These are phyloP conservation scores for Exophiala bonariae DNA, from an alignment of 2,329 filamentous ascomycete species.

Conservation along the genomic window DNA sequence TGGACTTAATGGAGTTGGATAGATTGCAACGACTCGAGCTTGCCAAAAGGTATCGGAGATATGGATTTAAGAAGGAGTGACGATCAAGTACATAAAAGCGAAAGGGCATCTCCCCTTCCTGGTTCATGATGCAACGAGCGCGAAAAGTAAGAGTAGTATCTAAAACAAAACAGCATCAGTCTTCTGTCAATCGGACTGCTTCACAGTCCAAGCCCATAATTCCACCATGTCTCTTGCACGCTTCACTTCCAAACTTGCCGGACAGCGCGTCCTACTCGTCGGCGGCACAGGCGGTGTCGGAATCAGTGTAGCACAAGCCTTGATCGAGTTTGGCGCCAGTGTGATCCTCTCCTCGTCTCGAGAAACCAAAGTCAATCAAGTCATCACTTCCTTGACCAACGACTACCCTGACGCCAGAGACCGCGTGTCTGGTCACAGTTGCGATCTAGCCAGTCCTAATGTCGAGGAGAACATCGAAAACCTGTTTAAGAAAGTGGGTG, in stretches of 20 bases:
- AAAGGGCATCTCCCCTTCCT: too few relatives aligned
- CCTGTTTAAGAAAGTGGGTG: conserved; percentile 38
- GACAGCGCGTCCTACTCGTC: conserved; percentile 54
- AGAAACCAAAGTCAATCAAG: conserved; percentile 46
- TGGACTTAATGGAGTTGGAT: too few relatives aligned
- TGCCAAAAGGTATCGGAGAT: too few relatives aligned
- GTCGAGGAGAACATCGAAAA: conserved; percentile 49
- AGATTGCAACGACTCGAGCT: too few relatives aligned
- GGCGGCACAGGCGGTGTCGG: conserved; percentile 67
- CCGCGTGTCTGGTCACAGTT: conserved; percentile 45
- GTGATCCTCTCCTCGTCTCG: conserved; percentile 64
- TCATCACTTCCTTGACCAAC: conserved; percentile 46
- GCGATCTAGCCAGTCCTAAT: conserved; percentile 48
- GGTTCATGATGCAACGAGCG: too few relatives aligned
- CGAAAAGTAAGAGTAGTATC: too few relatives aligned
- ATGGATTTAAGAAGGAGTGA: too few relatives aligned
- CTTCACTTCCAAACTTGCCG: conserved; percentile 32
- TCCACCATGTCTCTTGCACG: conserved; percentile 30
- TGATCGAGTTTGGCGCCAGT: conserved; percentile 55
- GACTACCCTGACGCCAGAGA: conserved; percentile 43
- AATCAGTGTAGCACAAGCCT: conserved; percentile 59
- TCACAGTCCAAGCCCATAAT: neutral
- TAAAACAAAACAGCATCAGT: neutral
- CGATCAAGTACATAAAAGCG: too few relatives aligned
- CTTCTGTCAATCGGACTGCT: neutral